Conservation (phyloP, 176 grass and related monocot species). For the Rhynchospora pubera region DNA sequence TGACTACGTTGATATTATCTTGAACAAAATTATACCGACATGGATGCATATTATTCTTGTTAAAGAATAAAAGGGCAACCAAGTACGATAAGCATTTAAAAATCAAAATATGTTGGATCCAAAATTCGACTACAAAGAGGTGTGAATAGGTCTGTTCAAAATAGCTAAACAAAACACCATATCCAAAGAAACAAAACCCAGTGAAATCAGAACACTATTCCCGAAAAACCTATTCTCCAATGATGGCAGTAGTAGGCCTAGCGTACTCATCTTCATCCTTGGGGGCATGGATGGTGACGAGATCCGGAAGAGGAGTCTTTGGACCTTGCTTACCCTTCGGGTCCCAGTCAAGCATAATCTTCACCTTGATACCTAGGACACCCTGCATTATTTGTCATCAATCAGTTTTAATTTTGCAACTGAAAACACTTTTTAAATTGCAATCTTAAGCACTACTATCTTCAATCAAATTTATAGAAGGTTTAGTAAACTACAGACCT, state of each 20-base stretch:
- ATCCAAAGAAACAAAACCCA: no score
- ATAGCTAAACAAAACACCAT: no score
- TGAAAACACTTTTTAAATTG: neutral
- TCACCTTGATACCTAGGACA: constrained; percentile 83
- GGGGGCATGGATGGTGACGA: constrained; percentile 63
- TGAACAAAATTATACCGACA: no score
- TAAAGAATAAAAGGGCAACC: no score
- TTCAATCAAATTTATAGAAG: neutral
- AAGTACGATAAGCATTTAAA: no score
- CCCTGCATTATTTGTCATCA: constrained; percentile 28
- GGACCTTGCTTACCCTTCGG: constrained; percentile 72
- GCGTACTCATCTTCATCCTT: constrained; percentile 64
- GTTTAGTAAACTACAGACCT: constrained; percentile 30
- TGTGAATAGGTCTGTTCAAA: no score
- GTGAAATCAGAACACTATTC: no score
- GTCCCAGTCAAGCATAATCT: constrained; percentile 89
- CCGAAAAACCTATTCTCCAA: neutral
- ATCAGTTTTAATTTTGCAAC: neutral
- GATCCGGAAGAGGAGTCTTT: constrained; percentile 50
- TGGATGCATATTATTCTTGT: no score
- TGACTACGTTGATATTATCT: no score
- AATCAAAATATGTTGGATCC: no score
- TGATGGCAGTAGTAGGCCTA: constrained; percentile 31
- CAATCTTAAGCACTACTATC: neutral
- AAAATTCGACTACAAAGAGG: no score